Base-by-base conservation (phyloP, 2,329 filamentous ascomycete species). In the Clarireedia monteithiana region DNA sequence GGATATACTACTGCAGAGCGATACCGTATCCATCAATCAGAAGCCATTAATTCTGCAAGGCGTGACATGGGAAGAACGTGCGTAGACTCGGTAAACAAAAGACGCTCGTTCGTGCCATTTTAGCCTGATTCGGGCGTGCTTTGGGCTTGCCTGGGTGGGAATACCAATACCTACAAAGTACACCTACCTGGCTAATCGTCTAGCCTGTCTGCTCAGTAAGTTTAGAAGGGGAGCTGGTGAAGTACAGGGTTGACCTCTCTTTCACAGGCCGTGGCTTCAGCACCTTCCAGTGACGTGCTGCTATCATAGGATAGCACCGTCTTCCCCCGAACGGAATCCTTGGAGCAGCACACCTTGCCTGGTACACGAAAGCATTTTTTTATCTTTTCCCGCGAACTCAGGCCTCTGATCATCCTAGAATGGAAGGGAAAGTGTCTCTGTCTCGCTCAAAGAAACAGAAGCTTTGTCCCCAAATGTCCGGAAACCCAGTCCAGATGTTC, bases 1-100 rank as follows among this genome's bases (percentile, higher is more conserved):
- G 53, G 53, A 55, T 50, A 49, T 55, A 50, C 53, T 55, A 55
- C 49, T 55, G 53, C 47, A 55, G 26, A 50, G 53, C 53, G 53
- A 55, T 55, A 55, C 27, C 47, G 20, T 38, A 14, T 55, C 47
- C 46, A 26, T 55, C 53, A 55, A 55, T 55, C 53, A 55, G 36
- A 50, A 30, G 24, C 38, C 20, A 30, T 50, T 20, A 50, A 45
- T 50, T 26, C 20, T 47, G 23, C 44, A 47, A 27, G 44, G 44
- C 44, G 44, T 47, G 27, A 47, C 49, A 51, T 51, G 23, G 48
- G 34, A 39, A 50, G 39, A 20, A 42, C n/a, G 39, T 42, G 20
- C n/a, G 39, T 42, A 42, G 20, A 20, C 39, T 42, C 20, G 39
- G 39, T n/a, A 42, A 42, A 20, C 20, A 12, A 12, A 23, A 44